A percentile compares a stretch with the other conserved stretches of the same genome.
These are phyloP conservation scores for Malania oleifera DNA, from an alignment of 164 flowering plant species.

Conservation along the genomic window DNA sequence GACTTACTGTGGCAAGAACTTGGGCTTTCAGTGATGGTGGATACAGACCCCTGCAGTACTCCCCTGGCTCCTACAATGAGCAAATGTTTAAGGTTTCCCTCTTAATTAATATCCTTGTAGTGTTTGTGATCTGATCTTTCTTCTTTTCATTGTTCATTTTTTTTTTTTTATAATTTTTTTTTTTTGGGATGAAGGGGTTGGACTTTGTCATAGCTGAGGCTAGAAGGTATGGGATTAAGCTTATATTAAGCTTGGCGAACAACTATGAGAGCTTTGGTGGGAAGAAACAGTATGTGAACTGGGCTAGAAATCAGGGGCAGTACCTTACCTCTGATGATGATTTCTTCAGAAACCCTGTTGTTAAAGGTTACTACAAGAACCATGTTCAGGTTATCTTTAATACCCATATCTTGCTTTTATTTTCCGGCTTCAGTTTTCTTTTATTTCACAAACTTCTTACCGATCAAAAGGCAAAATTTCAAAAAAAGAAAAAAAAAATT, in stretches of 20 bases:
- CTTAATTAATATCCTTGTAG: not conserved
- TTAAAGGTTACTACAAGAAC: conserved; percentile 64
- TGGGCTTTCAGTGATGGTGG: conserved; percentile 95
- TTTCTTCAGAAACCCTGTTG: conserved; percentile 60
- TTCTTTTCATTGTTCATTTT: not conserved
- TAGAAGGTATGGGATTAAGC: conserved; percentile 62
- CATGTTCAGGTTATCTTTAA: conserved; percentile 39
- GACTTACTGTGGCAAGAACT: conserved; percentile 74
- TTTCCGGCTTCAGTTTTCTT: not conserved
- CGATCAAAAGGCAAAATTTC: too few species aligned
- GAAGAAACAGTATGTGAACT: conserved; percentile 70
- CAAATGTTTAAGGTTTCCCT: conserved; percentile 52
- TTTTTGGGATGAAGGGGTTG: conserved; percentile 43
- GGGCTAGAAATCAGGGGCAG: conserved; percentile 68
- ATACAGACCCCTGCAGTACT: conserved; percentile 52
- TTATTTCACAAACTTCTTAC: not conserved
- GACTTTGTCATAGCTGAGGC: conserved; percentile 80
- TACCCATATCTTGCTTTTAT: not conserved
- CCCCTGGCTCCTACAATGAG: conserved; percentile 75
- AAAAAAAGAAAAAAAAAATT: too few species aligned
- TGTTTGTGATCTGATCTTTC: not conserved
- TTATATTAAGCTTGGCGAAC: conserved; percentile 64
- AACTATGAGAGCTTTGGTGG: conserved; percentile 78
- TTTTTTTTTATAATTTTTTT: not conserved
- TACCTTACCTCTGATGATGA: conserved; percentile 65